phyloP scores from a whole-genome alignment of 2,329 filamentous ascomycete genomes.

The Fusarium dimerum region DNA sequence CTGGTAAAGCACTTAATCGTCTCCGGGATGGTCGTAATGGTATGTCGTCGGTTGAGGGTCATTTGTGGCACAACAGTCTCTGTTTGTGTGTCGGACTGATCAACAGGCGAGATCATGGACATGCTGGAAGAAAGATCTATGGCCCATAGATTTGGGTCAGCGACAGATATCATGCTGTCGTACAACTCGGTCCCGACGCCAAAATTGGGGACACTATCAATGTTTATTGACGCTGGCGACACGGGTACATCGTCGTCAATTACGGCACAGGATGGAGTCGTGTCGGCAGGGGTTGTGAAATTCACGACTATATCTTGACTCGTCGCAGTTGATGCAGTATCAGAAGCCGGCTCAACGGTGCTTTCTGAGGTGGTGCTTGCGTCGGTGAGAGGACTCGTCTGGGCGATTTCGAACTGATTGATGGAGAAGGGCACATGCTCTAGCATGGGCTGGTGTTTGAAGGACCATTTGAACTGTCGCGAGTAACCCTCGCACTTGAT shows the following conservation, averaged over 20 bases:
- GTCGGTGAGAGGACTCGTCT: conserved; percentile 8
- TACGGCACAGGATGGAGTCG: neutral
- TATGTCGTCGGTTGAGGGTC: neutral
- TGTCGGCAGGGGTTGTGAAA: neutral
- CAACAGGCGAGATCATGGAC: neutral
- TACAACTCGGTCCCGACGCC: neutral
- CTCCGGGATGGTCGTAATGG: conserved; percentile 2
- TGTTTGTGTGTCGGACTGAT: neutral
- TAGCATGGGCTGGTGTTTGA: conserved; percentile 38
- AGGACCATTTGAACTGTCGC: conserved; percentile 42
- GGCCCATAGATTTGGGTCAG: neutral
- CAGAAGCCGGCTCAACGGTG: neutral
- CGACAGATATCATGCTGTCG: neutral
- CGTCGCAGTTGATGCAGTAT: neutral
- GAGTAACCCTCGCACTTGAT: conserved; percentile 31
- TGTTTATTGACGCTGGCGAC: neutral
- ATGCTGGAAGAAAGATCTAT: neutral
- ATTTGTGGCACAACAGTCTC: neutral
- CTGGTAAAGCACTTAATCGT: conserved; percentile 14
- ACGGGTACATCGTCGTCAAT: neutral
- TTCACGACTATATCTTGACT: neutral
- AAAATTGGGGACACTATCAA: neutral
- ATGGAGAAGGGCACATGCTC: neutral
- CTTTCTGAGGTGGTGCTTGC: conserved; percentile 3
- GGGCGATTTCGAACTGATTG: conserved; percentile 13